phyloP scores from a whole-genome alignment of 805 yeast genomes.

The Vanderwaltozyma yarrowii region DNA sequence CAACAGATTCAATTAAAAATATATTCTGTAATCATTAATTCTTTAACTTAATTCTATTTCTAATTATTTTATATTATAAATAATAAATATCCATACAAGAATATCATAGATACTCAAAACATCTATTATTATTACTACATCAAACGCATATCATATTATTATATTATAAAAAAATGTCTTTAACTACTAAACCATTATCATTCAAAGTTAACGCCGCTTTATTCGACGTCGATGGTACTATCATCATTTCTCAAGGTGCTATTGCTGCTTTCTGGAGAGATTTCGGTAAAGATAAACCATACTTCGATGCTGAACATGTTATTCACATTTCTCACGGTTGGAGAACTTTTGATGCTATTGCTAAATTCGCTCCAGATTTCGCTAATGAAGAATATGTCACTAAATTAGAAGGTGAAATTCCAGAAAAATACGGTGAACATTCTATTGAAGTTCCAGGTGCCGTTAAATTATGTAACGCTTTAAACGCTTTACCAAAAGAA shows the following conservation, averaged over 20 bases:
- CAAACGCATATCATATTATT: background rate
- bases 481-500: constrained; percentile 42
- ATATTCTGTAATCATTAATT: too few species aligned
- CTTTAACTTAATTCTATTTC: too few species aligned
- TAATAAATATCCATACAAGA: background rate
- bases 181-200: constrained; percentile 23
- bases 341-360: constrained; percentile 70
- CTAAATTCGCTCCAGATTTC: constrained; percentile 63
- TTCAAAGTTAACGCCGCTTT: constrained; percentile 39
- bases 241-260: constrained; percentile 74
- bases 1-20: too few species aligned
- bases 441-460: constrained; percentile 76
- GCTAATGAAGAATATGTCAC: constrained; percentile 56
- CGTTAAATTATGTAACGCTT: constrained; percentile 45
- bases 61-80: background rate
- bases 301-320: constrained; percentile 59
- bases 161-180: too few species aligned
- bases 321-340: constrained; percentile 73
- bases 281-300: constrained; percentile 56
- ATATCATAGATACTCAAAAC: too few species aligned
- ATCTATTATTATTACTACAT: too few species aligned
- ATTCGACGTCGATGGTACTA: constrained; percentile 82
- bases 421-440: constrained; percentile 58
- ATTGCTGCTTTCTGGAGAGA: constrained; percentile 77
- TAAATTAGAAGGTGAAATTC: constrained; percentile 58